A percentile compares a stretch with the other conserved stretches of the same genome.
Evolutionary conservation across 768 basidiomycete genomes (phyloP).

Genomic region (Lentinula raphanica): DNA sequence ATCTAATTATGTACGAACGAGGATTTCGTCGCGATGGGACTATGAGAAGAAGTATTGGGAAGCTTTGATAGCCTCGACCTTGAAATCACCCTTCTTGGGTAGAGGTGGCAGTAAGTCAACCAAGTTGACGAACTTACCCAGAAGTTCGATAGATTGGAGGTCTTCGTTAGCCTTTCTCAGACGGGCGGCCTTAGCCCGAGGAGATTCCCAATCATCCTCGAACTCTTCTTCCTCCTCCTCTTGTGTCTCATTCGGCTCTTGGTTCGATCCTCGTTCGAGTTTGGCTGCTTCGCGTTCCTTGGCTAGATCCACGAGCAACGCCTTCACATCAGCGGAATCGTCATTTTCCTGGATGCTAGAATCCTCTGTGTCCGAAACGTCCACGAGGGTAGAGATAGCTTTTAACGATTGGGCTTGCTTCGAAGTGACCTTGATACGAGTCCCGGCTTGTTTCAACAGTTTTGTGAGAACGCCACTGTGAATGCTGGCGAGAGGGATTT

Average conservation of each 20-base stretch:
- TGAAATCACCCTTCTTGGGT: conserved; percentile 81
- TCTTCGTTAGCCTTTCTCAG: conserved; percentile 21
- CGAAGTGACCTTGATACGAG: conserved; percentile 35
- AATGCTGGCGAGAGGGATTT: conserved; percentile 53
- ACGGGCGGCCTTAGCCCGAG: conserved; percentile 10
- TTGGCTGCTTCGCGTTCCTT: conserved; percentile 11
- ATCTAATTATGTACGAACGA: background rate
- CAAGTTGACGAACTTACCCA: conserved; percentile 69
- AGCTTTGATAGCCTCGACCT: conserved; percentile 74
- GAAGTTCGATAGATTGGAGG: conserved; percentile 20
- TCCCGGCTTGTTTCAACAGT: conserved; percentile 38
- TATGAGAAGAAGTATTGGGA: conserved; percentile 95
- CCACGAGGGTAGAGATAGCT: conserved; percentile 29
- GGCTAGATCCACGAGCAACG: background rate
- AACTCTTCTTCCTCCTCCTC: conserved; percentile 19
- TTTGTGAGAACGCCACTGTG: conserved; percentile 30
- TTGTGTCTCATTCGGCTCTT: background rate
- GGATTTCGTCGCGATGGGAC: conserved; percentile 8
- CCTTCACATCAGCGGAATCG: conserved; percentile 13
- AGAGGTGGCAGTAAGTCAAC: conserved; percentile 72
- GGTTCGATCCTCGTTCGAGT: background rate
- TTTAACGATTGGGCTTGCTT: conserved; percentile 32
- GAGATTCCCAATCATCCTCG: conserved; percentile 16
- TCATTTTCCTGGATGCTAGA: conserved; percentile 26
- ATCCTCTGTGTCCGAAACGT: conserved; percentile 30